Evolutionary conservation across 1,284 basidiomycete genomes (phyloP).

Genomic region (Athelia sp.): DNA sequence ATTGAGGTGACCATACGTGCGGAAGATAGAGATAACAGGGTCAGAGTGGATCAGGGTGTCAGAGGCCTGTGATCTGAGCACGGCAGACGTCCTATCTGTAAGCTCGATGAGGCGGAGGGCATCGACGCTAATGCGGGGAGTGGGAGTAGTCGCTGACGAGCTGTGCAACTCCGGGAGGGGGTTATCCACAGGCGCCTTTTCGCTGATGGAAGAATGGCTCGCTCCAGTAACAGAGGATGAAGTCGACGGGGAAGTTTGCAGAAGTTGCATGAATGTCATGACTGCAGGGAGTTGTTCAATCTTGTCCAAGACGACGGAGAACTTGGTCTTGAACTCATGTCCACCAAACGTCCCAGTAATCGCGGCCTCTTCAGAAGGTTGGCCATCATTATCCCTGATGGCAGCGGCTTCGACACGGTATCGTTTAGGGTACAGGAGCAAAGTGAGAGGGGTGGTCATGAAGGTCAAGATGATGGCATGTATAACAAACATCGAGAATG

Average conservation of each 20-base stretch:
- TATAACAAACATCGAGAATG: constrained; percentile 88
- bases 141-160: constrained; percentile 2
- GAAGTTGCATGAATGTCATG: constrained; percentile 61
- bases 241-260: constrained; percentile 31
- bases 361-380: constrained; percentile 14
- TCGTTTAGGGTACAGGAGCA: constrained; percentile 68
- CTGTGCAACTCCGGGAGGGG: constrained; percentile 6
- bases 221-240: constrained; percentile 6
- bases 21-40: constrained; percentile 76
- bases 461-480: constrained; percentile 83
- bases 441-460: constrained; percentile 80
- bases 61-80: constrained; percentile 76
- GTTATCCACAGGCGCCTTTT: constrained; percentile 7
- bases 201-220: constrained; percentile 15
- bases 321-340: constrained; percentile 47
- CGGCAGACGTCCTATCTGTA: constrained; percentile 81
- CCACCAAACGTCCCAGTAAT: constrained; percentile 16
- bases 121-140: constrained; percentile 44
- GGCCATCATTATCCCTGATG: constrained; percentile 11
- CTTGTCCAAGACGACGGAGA: constrained; percentile 81
- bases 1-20: constrained; percentile 76
- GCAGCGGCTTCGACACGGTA: constrained; percentile 32
- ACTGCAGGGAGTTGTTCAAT: constrained; percentile 78
- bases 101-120: constrained; percentile 87
- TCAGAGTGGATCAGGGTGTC: constrained; percentile 72